Evolutionary conservation across 2,329 filamentous ascomycete genomes (phyloP), one percentile per base, ranked within the genome.

Genomic region (Graphiopsis chlorocephala): DNA sequence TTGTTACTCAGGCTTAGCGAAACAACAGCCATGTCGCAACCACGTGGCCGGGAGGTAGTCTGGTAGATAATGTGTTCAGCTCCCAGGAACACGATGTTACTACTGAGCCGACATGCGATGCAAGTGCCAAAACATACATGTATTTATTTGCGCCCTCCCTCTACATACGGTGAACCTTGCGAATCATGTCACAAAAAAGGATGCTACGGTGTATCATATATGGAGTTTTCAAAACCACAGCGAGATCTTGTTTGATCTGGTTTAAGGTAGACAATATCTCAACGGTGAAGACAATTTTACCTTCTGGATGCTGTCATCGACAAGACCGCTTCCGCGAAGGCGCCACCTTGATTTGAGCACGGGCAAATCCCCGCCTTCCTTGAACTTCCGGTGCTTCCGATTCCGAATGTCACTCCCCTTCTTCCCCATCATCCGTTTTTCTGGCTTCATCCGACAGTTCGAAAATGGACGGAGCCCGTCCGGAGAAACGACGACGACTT

Each of bases 401-500:
- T 45, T 7, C 38, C 38, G 38, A 20, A 8, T n/a, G 3, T 11
- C 35, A 42, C 35, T 42, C 35, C n/a, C 17, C 17, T 20, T n/a
- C 17, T 45, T 45, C n/a, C n/a, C 23, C 38, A 4, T 12, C n/a
- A 20, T 45, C 38, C n/a, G 38, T 11, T 20, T 45, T 10, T 45
- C 38, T 45, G 38, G 38, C n/a, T 45, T 23, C 38, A 20, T 45
- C 38, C 38, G 38, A 45, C 38, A 45, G n/a, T n/a, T 45, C 38
- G 38, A 45, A 20, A 45, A 61, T 61, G 58, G 25, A 20, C 28
- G 42, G 15, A 5, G 20, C 29, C 10, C 60, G 33, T 14, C 35
- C 60, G 15, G 60, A 62, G 26, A 71, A 72, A 61, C 55, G 70
- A 60, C 67, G 69, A 33, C 68, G 68, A 15, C 29, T 67, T 7